These are phyloP conservation scores for Vaccinium macrocarpon DNA, from an alignment of 148 eudicot genomes.

Conservation along the genomic window DNA sequence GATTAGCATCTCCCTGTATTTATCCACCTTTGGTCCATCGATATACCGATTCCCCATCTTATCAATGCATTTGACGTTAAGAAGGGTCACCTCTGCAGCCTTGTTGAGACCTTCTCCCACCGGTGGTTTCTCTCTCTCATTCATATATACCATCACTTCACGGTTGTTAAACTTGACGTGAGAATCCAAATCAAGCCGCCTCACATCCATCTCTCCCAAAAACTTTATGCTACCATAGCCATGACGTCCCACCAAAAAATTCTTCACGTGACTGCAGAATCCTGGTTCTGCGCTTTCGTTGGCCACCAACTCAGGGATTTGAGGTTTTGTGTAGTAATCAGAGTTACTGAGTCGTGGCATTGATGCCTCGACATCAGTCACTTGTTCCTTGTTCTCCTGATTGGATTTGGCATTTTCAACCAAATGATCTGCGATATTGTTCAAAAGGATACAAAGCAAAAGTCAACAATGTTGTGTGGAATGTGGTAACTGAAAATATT, in stretches of 20 bases:
- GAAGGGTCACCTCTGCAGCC: neutral
- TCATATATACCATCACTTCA: slow-evolving; percentile 4
- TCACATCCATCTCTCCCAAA: neutral
- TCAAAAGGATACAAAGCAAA: neutral
- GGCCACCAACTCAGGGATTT: neutral
- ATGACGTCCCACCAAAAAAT: neutral
- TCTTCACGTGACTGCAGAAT: slow-evolving; percentile 1
- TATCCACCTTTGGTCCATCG: neutral
- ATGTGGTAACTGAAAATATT: neutral
- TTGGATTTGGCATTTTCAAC: neutral
- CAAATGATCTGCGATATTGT: neutral
- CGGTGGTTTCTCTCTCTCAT: neutral
- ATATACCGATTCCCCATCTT: slow-evolving; percentile 2
- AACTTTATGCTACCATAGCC: slow-evolving; percentile 1
- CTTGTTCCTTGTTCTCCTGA: neutral
- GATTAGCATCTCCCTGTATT: neutral
- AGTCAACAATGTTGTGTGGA: neutral
- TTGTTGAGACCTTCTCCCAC: slow-evolving; percentile 9
- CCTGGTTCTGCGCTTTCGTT: neutral
- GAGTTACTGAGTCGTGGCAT: slow-evolving; percentile 1
- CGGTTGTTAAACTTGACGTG: slow-evolving; percentile 3
- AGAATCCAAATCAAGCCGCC: neutral
- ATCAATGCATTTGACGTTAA: neutral
- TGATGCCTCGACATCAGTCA: neutral
- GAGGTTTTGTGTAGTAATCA: slow-evolving; percentile 4